Base-by-base conservation (phyloP, 2,329 filamentous ascomycete species). In the Septoria petroselini region DNA sequence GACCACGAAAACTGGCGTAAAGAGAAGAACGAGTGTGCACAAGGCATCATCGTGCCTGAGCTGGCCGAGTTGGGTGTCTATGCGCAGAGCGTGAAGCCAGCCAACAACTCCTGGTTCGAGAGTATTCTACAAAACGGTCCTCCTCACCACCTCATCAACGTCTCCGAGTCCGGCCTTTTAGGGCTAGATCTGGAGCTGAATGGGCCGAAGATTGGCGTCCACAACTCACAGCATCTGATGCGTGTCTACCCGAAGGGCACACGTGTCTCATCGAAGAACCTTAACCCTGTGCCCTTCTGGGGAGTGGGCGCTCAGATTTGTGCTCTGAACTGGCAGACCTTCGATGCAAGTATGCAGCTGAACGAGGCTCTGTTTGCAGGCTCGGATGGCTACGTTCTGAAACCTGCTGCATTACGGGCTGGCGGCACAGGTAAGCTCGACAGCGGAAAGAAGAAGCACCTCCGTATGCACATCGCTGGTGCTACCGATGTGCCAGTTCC, bases 301-400 rank as follows among this genome's bases (percentile, higher is more conserved):
- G 81, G 75, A 5, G 64, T 85, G 3, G 83, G 83, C 1, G 82
- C 83, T 2, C 83, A 86, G 59, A 82, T 86, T 39, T 85, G 81
- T 62, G 83, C 83, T 2, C 72, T 86, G 44, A 86, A 86, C 68
- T 83, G 82, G 79, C 83, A 86, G 61, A 83, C 77, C 0, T 86
- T 85, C 56, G 81, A 81, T 27, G 76, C 77, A 5, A 76, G 76
- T 60, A 82, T 83, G 70, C 83, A 86, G 65, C 71, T 86, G 57
- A 86, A 86, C 62, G 82, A 85, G 60, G 83, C 83, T 0, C 71
- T 86, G 0, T 86, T 86, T 65, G 75, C 73, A 39, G 82, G 81
- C 9, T 81, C 82, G 0, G 79, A 81, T 21, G 83, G 83, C 6
- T 86, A 80, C 59, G 77, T 86, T 1, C 70, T 86, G 17, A 86